Conservation (phyloP, 78 protist species). For the Emiliania huxleyi region DNA sequence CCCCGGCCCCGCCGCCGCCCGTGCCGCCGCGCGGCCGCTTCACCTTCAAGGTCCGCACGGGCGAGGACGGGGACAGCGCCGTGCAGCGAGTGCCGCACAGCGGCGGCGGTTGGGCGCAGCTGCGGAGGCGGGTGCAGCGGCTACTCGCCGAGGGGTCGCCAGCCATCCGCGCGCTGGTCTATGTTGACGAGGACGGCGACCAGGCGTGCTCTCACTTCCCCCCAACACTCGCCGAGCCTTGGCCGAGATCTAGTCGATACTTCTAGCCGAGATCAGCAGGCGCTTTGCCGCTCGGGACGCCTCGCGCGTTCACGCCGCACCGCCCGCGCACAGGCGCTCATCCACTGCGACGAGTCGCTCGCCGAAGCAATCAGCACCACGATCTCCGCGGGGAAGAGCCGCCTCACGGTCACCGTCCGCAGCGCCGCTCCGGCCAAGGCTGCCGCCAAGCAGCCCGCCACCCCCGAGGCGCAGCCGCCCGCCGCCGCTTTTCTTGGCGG, state of each 20-base stretch:
- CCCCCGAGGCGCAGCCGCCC: background rate
- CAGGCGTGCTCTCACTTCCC: background rate
- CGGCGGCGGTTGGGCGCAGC: background rate
- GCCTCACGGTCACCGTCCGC: background rate
- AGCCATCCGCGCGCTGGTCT: background rate
- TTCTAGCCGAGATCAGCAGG: too few relatives aligned
- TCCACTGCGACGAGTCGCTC: background rate
- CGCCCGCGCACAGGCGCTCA: background rate
- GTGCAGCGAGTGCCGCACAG: background rate
- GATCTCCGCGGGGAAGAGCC: background rate
- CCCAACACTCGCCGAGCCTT: background rate
- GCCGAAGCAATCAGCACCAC: background rate
- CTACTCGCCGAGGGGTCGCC: background rate
- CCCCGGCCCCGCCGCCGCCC: background rate
- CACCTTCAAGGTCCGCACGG: background rate
- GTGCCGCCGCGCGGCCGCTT: background rate
- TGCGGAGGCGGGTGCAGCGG: background rate
- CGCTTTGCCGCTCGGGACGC: too few relatives aligned
- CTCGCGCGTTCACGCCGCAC: too few relatives aligned
- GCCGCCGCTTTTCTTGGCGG: background rate
- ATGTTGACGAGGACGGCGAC: background rate
- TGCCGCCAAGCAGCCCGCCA: background rate
- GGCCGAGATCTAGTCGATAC: too few relatives aligned
- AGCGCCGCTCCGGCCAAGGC: background rate
- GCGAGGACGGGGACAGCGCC: background rate